Evolutionary conservation across 306 rosid genomes (phyloP), one percentile per base, ranked within the genome.

Genomic region (Biancaea sappan): DNA sequence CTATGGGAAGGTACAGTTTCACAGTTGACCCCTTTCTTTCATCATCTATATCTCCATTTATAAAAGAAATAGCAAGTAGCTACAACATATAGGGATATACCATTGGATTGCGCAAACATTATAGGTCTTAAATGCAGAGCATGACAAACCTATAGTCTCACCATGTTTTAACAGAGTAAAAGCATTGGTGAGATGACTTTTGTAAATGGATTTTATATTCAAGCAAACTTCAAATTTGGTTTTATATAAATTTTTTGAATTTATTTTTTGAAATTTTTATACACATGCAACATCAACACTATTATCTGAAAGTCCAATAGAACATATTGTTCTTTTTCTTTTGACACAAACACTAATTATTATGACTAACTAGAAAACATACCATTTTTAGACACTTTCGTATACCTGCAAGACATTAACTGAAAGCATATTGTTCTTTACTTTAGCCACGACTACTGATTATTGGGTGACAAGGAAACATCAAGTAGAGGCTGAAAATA

Each of bases 401-500:
- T 6, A n/a, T n/a, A 16, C 53, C 24, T 48, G 24, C 53, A n/a
- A 48, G 9, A 59, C 11, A 0, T 32, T 1, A 57, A 26, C 22
- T 16, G 13, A 59, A 10, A 31, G 22, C 25, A 59, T 9, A 31
- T 10, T 3, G 12, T 57, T 4, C 15, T 57, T 28, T 24, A 22
- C 15, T 10, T 28, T 29, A 5, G 22, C 29, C 64, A 58, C 21
- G 26, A 31, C n/a, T 1, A 8, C 6, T 9, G 15, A 32, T n/a
- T 32, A 32, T 57, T 32, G 24, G 37, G 21, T 25, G 16, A 28
- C 13, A 66, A 46, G 26, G 4, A 29, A 62, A 4, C 26, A 57
- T 43, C 69, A 46, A 47, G 44, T 52, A 25, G 37, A 69, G 16
- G 76, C 65, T 24, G 19, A 50, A 48, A 69, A 77, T 2, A 61